Percentiles rank a stretch among this genome's conserved stretches.
phyloP scores from a whole-genome alignment of 257 asterid species.

The Rauvolfia tetraphylla region DNA sequence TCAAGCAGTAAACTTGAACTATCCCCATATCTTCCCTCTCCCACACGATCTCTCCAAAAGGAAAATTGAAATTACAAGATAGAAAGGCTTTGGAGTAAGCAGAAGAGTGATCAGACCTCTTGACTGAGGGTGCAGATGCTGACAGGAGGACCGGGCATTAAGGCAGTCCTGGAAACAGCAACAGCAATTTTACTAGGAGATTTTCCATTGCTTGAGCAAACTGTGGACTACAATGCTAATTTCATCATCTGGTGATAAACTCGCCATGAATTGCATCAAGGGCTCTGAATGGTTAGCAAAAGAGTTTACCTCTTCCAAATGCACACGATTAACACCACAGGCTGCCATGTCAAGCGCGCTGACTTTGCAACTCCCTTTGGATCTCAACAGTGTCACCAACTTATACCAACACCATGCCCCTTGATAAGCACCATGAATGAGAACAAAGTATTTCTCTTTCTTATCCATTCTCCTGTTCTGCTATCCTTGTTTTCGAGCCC shows the following conservation, averaged over 20 bases:
- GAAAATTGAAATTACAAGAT: no score
- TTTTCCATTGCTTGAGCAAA: slow-evolving; percentile 36
- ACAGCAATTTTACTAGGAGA: slow-evolving; percentile 25
- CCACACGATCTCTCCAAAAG: no score
- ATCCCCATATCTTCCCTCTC: no score
- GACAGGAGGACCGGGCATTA: slow-evolving; percentile 33
- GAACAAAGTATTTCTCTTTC: slow-evolving; percentile 22
- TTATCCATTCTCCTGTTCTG: background rate
- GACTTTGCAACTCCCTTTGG: slow-evolving; percentile 31
- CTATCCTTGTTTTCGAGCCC: background rate
- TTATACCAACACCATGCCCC: slow-evolving; percentile 55
- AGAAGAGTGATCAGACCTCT: slow-evolving; percentile 19
- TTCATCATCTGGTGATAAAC: slow-evolving; percentile 24
- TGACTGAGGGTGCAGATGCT: background rate
- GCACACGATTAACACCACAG: slow-evolving; percentile 26
- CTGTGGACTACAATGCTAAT: slow-evolving; percentile 39
- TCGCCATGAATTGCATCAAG: slow-evolving; percentile 31
- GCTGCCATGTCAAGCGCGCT: slow-evolving; percentile 45
- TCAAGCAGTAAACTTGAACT: no score
- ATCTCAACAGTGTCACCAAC: slow-evolving; percentile 31
- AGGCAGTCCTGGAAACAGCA: slow-evolving; percentile 36
- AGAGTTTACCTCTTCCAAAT: slow-evolving; percentile 24
- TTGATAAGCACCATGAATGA: slow-evolving; percentile 45
- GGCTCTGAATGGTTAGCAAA: slow-evolving; percentile 27
- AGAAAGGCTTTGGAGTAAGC: no score